Percentiles rank a stretch among this genome's conserved stretches.
These are phyloP conservation scores for Colletotrichum lentis DNA, from an alignment of 2,329 filamentous ascomycete genomes.

Conservation along the genomic window DNA sequence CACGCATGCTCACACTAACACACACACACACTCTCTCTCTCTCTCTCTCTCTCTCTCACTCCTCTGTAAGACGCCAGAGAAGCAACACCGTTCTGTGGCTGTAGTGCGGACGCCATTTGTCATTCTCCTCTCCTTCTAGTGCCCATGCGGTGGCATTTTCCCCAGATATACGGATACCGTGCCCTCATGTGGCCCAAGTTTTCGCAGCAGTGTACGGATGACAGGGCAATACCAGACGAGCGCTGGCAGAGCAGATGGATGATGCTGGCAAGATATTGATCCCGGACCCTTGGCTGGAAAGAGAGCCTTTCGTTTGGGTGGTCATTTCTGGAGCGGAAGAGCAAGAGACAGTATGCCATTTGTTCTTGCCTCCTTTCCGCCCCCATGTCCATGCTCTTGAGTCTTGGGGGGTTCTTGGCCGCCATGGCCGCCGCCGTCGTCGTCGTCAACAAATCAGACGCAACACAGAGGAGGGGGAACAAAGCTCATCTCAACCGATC, in stretches of 20 bases:
- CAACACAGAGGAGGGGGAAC: background rate
- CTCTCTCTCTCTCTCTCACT: no score
- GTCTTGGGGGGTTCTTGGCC: constrained; percentile 1
- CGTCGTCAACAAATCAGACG: background rate
- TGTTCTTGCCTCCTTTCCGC: background rate
- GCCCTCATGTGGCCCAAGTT: background rate
- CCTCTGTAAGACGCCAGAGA: constrained; percentile 24
- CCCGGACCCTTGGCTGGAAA: background rate
- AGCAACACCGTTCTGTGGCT: constrained; percentile 16
- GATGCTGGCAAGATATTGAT: background rate
- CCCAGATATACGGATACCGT: constrained; percentile 2
- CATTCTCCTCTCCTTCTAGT: background rate
- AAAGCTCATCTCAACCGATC: constrained; percentile 6
- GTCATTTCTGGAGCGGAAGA: background rate
- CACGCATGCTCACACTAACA: no score
- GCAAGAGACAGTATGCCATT: constrained; percentile 5
- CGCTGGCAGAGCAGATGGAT: background rate
- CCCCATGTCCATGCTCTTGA: background rate
- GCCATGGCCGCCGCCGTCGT: background rate
- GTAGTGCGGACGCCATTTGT: constrained; percentile 1
- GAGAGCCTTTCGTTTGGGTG: background rate
- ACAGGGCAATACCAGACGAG: constrained; percentile 20
- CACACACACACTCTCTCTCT: background rate
- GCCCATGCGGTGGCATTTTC: no score
- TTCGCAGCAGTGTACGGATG: background rate